A percentile compares a stretch with the other conserved stretches of the same genome.
Evolutionary conservation across 1,284 basidiomycete species (phyloP).

Genomic region (Malassezia globosa): DNA sequence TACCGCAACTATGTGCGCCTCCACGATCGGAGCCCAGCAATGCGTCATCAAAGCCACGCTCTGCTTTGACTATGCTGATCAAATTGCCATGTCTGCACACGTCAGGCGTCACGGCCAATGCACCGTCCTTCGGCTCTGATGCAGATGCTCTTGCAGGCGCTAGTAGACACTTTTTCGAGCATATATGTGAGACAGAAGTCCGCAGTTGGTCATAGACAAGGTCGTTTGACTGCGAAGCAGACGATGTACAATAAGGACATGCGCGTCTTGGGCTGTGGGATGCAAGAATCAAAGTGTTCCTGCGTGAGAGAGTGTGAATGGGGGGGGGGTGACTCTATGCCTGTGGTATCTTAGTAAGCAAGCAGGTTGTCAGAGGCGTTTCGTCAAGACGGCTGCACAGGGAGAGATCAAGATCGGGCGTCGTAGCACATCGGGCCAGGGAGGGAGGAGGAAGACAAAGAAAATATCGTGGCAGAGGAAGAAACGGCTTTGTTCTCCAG

Average conservation of each 20-base stretch:
- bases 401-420: no score
- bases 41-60: constrained; percentile 1
- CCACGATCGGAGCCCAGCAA: neutral
- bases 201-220: constrained; percentile 22
- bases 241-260: no score
- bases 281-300: neutral
- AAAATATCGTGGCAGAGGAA: no score
- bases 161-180: constrained; percentile 28
- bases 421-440: neutral
- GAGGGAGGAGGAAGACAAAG: neutral
- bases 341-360: no score
- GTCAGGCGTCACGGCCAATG: constrained; percentile 15
- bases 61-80: constrained; percentile 25
- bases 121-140: constrained; percentile 12
- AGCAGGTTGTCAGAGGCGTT: no score
- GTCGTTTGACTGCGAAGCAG: no score
- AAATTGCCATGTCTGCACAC: constrained; percentile 26
- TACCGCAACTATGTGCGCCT: constrained; percentile 5
- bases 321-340: no score
- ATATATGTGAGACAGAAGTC: constrained; percentile 35
- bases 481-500: no score
- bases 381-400: no score
- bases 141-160: constrained; percentile 5
- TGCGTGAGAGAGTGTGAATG: no score
- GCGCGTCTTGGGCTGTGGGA: no score